phyloP scores from a whole-genome alignment of 352 stramenopile species.

The Pythium aphanidermatum region DNA sequence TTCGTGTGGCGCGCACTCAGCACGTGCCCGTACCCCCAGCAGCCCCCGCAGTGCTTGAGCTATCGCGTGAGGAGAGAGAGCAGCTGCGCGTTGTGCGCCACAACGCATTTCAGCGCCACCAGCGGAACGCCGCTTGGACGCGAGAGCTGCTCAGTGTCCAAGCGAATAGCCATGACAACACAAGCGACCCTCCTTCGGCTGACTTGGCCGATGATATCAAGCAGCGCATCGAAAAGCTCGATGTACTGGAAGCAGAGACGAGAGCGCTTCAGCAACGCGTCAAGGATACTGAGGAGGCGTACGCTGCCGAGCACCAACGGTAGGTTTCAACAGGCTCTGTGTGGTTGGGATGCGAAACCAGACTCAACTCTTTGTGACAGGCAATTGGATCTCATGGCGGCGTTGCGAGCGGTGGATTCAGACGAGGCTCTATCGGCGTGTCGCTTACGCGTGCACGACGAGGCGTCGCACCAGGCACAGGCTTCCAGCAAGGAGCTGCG shows the following conservation, averaged over 20 bases:
- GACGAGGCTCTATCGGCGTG: slow-evolving; percentile 7
- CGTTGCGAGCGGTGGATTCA: slow-evolving; percentile 1
- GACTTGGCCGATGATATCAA: not conserved
- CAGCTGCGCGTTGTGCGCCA: slow-evolving; percentile 45
- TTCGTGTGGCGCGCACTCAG: slow-evolving; percentile 5
- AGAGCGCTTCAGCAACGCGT: not conserved
- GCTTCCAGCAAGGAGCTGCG: slow-evolving; percentile 4
- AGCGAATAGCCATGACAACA: not conserved
- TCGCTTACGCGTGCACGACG: slow-evolving; percentile 7
- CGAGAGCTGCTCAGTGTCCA: slow-evolving; percentile 19
- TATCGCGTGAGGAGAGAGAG: slow-evolving; percentile 41
- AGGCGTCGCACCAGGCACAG: slow-evolving; percentile 2
- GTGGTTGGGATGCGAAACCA: not conserved
- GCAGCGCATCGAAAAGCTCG: not conserved
- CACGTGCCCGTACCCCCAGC: slow-evolving; percentile 11
- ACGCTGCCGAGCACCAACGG: slow-evolving; percentile 4
- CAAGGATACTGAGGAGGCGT: not conserved
- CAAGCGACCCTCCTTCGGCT: not conserved
- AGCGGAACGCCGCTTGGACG: slow-evolving; percentile 61
- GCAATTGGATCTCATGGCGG: slow-evolving; percentile 1
- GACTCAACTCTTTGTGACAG: not conserved
- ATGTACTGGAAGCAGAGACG: not conserved
- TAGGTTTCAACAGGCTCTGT: no score
- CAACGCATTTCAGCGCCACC: slow-evolving; percentile 46
- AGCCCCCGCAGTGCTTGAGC: slow-evolving; percentile 5